Conservation (phyloP, 768 basidiomycete genomes). For the Chalciporus pseudorubinellus region DNA sequence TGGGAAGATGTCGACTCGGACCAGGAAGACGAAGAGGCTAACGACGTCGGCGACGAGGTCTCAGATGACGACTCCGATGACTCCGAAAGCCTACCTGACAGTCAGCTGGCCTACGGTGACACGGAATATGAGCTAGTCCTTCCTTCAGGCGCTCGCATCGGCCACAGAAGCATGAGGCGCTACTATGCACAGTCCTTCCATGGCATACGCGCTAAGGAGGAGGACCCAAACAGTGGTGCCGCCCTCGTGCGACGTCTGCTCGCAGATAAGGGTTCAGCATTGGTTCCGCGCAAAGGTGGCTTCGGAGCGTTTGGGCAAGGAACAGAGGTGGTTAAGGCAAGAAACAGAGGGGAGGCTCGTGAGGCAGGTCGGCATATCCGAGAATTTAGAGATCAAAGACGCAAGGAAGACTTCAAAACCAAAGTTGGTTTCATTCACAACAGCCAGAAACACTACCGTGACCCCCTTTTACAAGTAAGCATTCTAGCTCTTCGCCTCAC, state of each 20-base stretch:
- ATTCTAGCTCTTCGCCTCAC: background rate
- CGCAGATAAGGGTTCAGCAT: conserved; percentile 77
- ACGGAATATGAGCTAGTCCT: conserved; percentile 85
- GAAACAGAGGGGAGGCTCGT: conserved; percentile 92
- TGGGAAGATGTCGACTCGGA: conserved; percentile 38
- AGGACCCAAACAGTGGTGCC: conserved; percentile 70
- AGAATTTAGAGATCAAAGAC: conserved; percentile 78
- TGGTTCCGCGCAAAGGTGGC: conserved; percentile 83
- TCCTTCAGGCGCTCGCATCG: conserved; percentile 89
- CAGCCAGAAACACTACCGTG: conserved; percentile 84
- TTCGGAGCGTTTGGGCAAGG: conserved; percentile 85
- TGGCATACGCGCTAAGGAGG: conserved; percentile 40
- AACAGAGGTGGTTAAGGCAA: conserved; percentile 80
- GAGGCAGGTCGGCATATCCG: conserved; percentile 86
- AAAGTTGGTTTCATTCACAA: conserved; percentile 78
- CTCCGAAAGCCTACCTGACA: conserved; percentile 44
- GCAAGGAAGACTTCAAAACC: conserved; percentile 82
- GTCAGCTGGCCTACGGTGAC: conserved; percentile 73
- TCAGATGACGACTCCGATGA: conserved; percentile 40
- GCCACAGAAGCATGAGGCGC: conserved; percentile 81
- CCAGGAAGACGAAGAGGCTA: conserved; percentile 31
- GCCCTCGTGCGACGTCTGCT: conserved; percentile 76
- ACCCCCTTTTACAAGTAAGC: conserved; percentile 59
- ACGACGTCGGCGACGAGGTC: conserved; percentile 34
- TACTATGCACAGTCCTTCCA: conserved; percentile 86